These are phyloP conservation scores for Fusarium siculi DNA, from an alignment of 2,329 filamentous ascomycete species.

Conservation along the genomic window DNA sequence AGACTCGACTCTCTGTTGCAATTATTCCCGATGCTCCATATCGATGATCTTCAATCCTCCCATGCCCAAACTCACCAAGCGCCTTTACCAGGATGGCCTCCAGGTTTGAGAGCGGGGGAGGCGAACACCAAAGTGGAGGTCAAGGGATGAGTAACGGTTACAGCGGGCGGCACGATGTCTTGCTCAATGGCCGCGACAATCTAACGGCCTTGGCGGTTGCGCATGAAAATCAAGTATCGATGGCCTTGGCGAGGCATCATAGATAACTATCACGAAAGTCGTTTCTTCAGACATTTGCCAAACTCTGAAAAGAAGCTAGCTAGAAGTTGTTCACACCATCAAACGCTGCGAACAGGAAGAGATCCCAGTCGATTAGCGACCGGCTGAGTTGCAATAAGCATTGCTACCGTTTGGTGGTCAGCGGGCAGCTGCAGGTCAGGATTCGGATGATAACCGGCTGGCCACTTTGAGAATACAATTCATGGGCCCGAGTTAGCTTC, in stretches of 20 bases:
- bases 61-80: constrained; percentile 3
- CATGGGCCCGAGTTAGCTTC: constrained; percentile 11
- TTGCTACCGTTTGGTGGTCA: constrained; percentile 18
- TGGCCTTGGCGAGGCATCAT: constrained; percentile 5
- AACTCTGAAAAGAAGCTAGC: background rate
- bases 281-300: background rate
- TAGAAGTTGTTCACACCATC: background rate
- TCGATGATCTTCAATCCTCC: constrained; percentile 3
- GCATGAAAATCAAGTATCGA: constrained; percentile 10
- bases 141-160: constrained; percentile 35
- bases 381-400: constrained; percentile 16
- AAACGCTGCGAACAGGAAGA: background rate
- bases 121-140: constrained; percentile 40
- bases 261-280: background rate
- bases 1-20: background rate
- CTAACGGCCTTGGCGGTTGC: constrained; percentile 28
- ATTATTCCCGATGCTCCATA: background rate
- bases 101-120: constrained; percentile 38
- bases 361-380: constrained; percentile 19
- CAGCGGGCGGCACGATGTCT: constrained; percentile 42
- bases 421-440: constrained; percentile 14
- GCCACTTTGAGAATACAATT: constrained; percentile 6
- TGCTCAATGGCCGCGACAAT: constrained; percentile 34
- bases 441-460: constrained; percentile 12
- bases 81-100: constrained; percentile 20